Conservation (phyloP, 116 monocot genomes). For the Papilionanthe hybrid region DNA sequence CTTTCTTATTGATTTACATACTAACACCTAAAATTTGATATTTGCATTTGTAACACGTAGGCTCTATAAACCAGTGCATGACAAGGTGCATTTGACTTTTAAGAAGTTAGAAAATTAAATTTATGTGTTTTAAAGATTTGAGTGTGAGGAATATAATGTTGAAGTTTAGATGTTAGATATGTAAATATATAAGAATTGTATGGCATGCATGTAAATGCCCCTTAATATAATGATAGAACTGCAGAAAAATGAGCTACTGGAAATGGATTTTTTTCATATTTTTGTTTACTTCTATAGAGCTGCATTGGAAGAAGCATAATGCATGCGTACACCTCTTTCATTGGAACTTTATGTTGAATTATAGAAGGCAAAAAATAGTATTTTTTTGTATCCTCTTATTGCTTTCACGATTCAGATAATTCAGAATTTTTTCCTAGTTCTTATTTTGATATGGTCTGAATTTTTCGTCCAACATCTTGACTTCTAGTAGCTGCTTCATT, state of each 20-base stretch:
- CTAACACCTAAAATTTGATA: no score
- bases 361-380: background rate
- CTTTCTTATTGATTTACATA: no score
- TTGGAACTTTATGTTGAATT: background rate
- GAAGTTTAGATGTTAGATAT: no score
- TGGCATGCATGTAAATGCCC: no score
- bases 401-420: background rate
- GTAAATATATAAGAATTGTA: no score
- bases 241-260: background rate
- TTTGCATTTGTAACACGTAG: no score
- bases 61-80: no score
- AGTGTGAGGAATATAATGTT: no score
- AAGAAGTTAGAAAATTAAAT: no score
- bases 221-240: background rate
- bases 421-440: background rate
- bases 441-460: background rate
- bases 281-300: background rate
- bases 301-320: background rate
- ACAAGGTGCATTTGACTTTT: no score
- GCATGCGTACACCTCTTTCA: background rate
- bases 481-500: background rate
- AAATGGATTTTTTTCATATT: background rate
- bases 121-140: no score
- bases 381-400: background rate
- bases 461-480: background rate